Base-by-base conservation (phyloP, 768 basidiomycete species). In the Calocybe gangraenosa region DNA sequence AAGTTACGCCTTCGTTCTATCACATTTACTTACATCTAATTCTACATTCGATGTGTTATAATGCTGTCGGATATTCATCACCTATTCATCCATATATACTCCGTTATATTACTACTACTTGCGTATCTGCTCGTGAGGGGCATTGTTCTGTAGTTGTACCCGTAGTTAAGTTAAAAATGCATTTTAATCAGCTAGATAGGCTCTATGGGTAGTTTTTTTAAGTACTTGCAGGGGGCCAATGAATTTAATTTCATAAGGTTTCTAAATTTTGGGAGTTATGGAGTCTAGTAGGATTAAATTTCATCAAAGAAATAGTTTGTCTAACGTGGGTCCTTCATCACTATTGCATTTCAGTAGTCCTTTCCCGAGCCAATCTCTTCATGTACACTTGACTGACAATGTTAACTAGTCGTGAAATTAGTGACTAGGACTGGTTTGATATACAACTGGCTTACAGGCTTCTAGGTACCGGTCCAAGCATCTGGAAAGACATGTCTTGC, bases 391-490 rank as follows among this genome's bases (percentile, higher is more conserved):
- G 73, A 66, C 84, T 84, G 22, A 91, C 82, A 37, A 88, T 78
- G 61, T 84, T 86, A 68, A 91, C 88, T 92, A 52, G n/a, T 34
- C 30, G 30, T 5, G 34, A n/a, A 11, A 32, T 40, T 28, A 52
- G 44, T 40, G 28, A 50, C 14, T 15, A 41, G 19, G 20, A 23
- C 13, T 8, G 13, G 25, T 20, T 46, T 13, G 50, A 28, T 42
- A 34, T 5, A 14, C 21, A 35, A 35, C 30, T 37, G 6, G 78
- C 87, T 68, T 56, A 90, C 89, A 91, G 28, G 86, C 86, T 64
- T 92, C 87, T 70, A 92, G 71, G 59, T 90, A 92, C 35, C 87
- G 78, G 42, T 90, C 87, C 56, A 90, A 69, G 60, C 90, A 92
- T 46, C 80, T 72, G 5, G 78, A 67, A 34, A 92, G 67, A 55